These are phyloP conservation scores for Flaveria brownii DNA, from an alignment of 129 eudicot species.

Conservation along the genomic window DNA sequence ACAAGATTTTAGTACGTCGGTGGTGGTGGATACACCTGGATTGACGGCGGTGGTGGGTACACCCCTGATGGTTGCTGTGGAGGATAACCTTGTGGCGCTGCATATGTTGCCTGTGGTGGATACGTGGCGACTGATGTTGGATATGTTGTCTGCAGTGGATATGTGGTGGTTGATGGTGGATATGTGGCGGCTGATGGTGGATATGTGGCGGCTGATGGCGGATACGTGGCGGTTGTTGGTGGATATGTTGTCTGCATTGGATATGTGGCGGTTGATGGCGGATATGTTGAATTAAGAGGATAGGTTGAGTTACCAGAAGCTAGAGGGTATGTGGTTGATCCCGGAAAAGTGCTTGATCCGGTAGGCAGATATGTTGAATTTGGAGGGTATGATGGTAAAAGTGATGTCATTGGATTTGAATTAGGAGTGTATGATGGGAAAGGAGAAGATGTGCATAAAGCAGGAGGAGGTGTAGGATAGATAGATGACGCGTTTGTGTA, in stretches of 20 bases:
- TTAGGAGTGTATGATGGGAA: slow-evolving; percentile 38
- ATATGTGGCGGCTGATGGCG: slow-evolving; percentile 23
- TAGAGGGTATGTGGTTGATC: slow-evolving; percentile 32
- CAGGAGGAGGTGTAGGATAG: slow-evolving; percentile 40
- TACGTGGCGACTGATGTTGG: slow-evolving; percentile 25
- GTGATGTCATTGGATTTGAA: slow-evolving; percentile 30
- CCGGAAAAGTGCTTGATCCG: slow-evolving; percentile 36
- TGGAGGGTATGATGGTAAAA: slow-evolving; percentile 40
- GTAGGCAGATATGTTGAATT: slow-evolving; percentile 30
- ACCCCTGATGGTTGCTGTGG: slow-evolving; percentile 31
- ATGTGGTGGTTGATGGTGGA: slow-evolving; percentile 15
- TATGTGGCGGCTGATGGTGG: slow-evolving; percentile 19
- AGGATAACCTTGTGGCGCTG: slow-evolving; percentile 43
- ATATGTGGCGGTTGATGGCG: slow-evolving; percentile 22
- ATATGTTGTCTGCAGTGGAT: slow-evolving; percentile 22
- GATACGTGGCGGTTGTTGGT: neutral
- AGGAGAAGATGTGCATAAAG: slow-evolving; percentile 29
- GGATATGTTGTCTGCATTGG: slow-evolving; percentile 24
- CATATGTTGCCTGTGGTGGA: slow-evolving; percentile 24
- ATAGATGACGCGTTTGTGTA: slow-evolving; percentile 33
- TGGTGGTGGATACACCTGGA: slow-evolving; percentile 30
- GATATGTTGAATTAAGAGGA: slow-evolving; percentile 5
- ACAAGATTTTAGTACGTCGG: slow-evolving; percentile 21
- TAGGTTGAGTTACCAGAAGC: neutral
- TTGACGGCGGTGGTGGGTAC: slow-evolving; percentile 33